These are phyloP conservation scores for Sanghuangporus weigelae DNA, from an alignment of 1,284 basidiomycete genomes.

Conservation along the genomic window DNA sequence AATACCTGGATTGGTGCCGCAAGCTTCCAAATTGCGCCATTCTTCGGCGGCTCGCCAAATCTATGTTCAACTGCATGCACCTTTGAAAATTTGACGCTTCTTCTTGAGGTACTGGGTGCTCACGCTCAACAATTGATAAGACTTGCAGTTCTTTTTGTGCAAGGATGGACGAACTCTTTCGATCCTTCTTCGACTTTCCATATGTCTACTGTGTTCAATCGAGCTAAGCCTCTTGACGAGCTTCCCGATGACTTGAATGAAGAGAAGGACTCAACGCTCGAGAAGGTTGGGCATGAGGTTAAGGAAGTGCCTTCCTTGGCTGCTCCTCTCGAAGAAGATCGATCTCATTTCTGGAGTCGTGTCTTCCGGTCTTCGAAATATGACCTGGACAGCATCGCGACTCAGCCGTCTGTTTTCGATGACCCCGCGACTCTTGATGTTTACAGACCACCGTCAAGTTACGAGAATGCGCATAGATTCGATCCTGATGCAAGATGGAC, in stretches of 20 bases:
- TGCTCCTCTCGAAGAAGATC: conserved; percentile 22
- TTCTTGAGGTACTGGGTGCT: background rate
- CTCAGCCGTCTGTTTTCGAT: conserved; percentile 32
- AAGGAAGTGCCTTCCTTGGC: conserved; percentile 28
- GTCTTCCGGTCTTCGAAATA: conserved; percentile 18
- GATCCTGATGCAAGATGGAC: conserved; percentile 35
- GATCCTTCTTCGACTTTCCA: background rate
- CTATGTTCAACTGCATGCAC: no score
- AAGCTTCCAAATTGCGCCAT: background rate
- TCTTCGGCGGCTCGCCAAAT: no score
- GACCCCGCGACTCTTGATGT: conserved; percentile 23
- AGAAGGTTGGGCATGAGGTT: conserved; percentile 22
- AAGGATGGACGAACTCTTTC: background rate
- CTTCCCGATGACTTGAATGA: conserved; percentile 19
- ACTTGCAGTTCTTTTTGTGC: background rate
- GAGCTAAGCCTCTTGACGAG: background rate
- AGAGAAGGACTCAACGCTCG: conserved; percentile 20
- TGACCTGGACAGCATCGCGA: conserved; percentile 27
- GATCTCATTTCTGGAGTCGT: conserved; percentile 22
- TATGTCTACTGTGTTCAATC: background rate
- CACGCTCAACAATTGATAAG: background rate
- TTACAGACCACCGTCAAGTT: conserved; percentile 21
- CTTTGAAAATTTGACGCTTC: no score
- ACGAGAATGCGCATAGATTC: conserved; percentile 28
- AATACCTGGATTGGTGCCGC: background rate